A percentile compares a stretch with the other conserved stretches of the same genome.
Conservation (phyloP, 2,329 filamentous ascomycete genomes). For the Colletotrichum abscissum region DNA sequence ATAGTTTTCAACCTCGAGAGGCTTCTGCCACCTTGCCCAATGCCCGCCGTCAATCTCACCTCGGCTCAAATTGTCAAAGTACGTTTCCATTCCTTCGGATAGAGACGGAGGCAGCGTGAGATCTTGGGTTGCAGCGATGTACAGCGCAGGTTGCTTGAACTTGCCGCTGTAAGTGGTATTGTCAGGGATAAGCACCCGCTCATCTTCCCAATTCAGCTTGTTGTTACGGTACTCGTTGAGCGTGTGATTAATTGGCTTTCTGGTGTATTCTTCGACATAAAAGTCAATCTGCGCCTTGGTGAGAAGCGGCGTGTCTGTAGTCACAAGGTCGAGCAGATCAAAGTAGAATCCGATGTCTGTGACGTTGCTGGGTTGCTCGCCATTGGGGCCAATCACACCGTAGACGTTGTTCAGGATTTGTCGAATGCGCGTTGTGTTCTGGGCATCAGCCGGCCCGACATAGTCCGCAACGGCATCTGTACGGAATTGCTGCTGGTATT, state of each 20-base stretch:
- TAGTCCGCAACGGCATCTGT: neutral
- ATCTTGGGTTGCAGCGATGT: neutral
- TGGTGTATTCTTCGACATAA: neutral
- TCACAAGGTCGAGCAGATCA: neutral
- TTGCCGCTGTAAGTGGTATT: neutral
- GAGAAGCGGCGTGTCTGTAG: neutral
- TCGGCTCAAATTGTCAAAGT: neutral
- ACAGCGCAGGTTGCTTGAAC: neutral
- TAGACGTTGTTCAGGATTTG: neutral
- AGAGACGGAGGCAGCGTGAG: neutral
- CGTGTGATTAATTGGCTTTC: neutral
- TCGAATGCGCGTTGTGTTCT: neutral
- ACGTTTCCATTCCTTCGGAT: neutral
- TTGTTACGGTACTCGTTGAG: neutral
- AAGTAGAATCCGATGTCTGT: neutral
- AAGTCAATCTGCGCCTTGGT: neutral
- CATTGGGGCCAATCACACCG: neutral
- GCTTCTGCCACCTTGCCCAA: neutral
- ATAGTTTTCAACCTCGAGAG: neutral
- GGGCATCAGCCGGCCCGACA: neutral
- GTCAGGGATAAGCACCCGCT: neutral
- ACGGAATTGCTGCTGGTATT: neutral
- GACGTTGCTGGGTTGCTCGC: neutral
- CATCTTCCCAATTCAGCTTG: neutral
- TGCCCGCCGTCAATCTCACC: neutral